These are phyloP conservation scores for Trichoderma pleuroti DNA, from an alignment of 2,329 filamentous ascomycete species.

Conservation along the genomic window DNA sequence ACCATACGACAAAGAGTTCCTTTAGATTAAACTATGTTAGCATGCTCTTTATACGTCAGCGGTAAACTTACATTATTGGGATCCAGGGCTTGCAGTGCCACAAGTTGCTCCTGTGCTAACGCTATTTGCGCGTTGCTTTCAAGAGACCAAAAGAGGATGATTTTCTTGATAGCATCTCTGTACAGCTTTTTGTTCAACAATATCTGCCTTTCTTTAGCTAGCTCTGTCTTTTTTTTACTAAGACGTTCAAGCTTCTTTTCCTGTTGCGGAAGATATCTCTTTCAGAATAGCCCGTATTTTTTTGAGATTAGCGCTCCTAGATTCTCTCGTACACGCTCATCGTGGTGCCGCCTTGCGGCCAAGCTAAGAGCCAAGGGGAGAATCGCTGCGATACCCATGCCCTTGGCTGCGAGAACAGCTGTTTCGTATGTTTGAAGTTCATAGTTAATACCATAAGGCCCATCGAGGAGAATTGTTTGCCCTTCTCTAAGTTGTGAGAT, in stretches of 20 bases:
- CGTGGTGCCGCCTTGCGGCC: background rate
- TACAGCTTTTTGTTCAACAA: background rate
- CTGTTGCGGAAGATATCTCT: background rate
- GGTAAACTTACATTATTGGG: background rate
- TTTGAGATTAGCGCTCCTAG: background rate
- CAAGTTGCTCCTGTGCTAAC: slow-evolving; percentile 1
- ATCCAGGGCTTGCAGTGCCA: slow-evolving; percentile 4
- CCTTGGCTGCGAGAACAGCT: slow-evolving; percentile 15
- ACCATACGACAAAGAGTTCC: slow-evolving; percentile 17
- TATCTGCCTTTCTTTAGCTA: background rate
- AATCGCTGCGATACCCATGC: slow-evolving; percentile 9
- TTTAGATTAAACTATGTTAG: background rate
- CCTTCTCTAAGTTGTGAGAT: slow-evolving; percentile 6
- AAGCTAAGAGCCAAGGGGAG: slow-evolving; percentile 5
- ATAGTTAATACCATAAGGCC: slow-evolving; percentile 8
- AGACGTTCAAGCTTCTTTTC: background rate
- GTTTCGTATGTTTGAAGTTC: slow-evolving; percentile 1
- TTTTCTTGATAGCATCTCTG: slow-evolving; percentile 7
- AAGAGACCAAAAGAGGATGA: slow-evolving; percentile 17
- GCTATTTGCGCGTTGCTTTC: slow-evolving; percentile 9
- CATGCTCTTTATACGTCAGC: background rate
- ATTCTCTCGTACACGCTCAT: background rate
- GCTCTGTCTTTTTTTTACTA: background rate
- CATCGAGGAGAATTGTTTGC: slow-evolving; percentile 13
- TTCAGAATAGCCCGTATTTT: background rate